A percentile compares a stretch with the other conserved stretches of the same genome.
These are phyloP conservation scores for Rhizodiscina lignyota DNA, from an alignment of 495 filamentous ascomycete species.

Conservation along the genomic window DNA sequence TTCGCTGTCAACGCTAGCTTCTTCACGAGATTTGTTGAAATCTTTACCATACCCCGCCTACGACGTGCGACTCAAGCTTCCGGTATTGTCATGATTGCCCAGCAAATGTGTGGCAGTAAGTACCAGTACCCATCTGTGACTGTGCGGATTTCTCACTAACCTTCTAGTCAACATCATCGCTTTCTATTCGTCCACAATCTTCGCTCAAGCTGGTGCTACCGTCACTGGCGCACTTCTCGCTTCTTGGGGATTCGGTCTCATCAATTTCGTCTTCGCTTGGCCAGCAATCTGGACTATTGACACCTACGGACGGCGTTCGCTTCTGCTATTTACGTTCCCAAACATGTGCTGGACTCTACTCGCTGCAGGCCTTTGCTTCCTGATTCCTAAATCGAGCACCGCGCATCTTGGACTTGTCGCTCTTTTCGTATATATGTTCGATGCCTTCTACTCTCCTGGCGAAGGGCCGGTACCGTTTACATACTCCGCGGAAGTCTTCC, in stretches of 20 bases:
- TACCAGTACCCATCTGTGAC: too few relatives aligned
- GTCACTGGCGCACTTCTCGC: conserved; percentile 31
- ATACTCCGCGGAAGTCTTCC: conserved; percentile 24
- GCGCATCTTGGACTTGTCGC: conserved; percentile 31
- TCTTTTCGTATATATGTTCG: conserved; percentile 24
- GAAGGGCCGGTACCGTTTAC: conserved; percentile 21
- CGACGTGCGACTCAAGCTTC: conserved; percentile 51
- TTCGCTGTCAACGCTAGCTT: too few relatives aligned
- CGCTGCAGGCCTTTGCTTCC: conserved; percentile 16
- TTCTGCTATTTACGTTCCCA: conserved; percentile 19
- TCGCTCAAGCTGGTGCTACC: conserved; percentile 33
- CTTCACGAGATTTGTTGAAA: conserved; percentile 39
- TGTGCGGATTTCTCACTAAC: too few relatives aligned
- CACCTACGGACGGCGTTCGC: conserved; percentile 17
- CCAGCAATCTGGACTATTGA: conserved; percentile 50
- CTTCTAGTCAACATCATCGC: conserved; percentile 22
- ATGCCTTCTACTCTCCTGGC: conserved; percentile 11
- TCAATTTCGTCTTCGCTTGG: conserved; percentile 49
- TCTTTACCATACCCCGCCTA: conserved; percentile 53
- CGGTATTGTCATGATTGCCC: conserved; percentile 50
- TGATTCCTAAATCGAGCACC: conserved; percentile 9
- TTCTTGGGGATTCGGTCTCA: conserved; percentile 42
- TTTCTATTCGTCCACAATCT: conserved; percentile 40
- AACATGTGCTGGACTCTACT: conserved; percentile 21
- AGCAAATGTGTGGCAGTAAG: conserved; percentile 21